Conservation (phyloP, 2,329 filamentous ascomycete genomes). For the Acrodontium crateriforme region DNA sequence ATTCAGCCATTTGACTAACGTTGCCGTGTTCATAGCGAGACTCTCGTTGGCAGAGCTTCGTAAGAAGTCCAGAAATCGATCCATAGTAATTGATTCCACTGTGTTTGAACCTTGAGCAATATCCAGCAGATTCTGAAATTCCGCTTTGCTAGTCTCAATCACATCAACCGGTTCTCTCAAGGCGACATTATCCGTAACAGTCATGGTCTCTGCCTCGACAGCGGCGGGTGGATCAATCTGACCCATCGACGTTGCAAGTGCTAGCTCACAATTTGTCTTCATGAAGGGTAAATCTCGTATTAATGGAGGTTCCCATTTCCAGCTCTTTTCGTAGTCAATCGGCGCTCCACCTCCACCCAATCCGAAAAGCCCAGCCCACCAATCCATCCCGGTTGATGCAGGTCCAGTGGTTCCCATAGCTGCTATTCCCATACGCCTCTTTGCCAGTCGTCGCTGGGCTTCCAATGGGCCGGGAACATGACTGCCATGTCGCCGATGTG, state of each 20-base stretch:
- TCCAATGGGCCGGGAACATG: slow-evolving; percentile 49
- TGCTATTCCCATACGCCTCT: slow-evolving; percentile 37
- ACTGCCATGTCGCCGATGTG: slow-evolving; percentile 39
- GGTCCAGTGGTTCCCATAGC: slow-evolving; percentile 3
- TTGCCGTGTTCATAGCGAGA: slow-evolving; percentile 10
- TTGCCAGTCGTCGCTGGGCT: slow-evolving; percentile 41
- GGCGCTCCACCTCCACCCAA: slow-evolving; percentile 15
- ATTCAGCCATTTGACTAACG: slow-evolving; percentile 11
- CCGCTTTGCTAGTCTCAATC: slow-evolving; percentile 8
- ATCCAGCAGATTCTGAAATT: slow-evolving; percentile 11
- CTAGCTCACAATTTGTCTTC: no score
- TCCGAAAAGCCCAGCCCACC: slow-evolving; percentile 15
- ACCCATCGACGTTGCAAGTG: no score
- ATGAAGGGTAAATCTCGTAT: neutral
- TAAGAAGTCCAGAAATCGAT: slow-evolving; percentile 10
- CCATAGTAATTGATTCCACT: slow-evolving; percentile 4
- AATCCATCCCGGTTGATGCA: slow-evolving; percentile 5
- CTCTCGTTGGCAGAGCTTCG: slow-evolving; percentile 13
- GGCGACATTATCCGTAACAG: neutral
- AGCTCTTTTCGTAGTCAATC: slow-evolving; percentile 10
- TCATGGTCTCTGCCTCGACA: neutral
- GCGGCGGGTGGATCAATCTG: slow-evolving; percentile 1
- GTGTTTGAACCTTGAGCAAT: neutral
- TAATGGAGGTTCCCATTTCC: slow-evolving; percentile 17
- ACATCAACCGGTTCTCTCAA: slow-evolving; percentile 2